Percentiles rank a stretch among this genome's conserved stretches.
Evolutionary conservation across 306 rosid genomes (phyloP).

Genomic region (Castanea mollissima): DNA sequence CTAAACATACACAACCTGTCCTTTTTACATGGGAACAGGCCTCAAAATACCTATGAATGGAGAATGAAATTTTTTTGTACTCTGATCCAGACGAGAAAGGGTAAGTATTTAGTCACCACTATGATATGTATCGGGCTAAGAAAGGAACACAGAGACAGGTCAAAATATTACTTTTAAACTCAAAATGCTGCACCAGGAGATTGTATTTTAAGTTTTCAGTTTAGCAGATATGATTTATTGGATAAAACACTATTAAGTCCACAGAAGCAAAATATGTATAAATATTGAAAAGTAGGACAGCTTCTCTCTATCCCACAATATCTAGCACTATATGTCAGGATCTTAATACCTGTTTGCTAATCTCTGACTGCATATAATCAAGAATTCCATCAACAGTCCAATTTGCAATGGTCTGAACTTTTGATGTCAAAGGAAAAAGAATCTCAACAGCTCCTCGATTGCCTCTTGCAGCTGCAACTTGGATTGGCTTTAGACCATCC

Average conservation of each 20-base stretch:
- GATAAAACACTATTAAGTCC: neutral
- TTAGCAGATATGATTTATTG: neutral
- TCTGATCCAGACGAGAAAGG: neutral
- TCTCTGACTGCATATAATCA: conserved; percentile 64
- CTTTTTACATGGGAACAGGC: neutral
- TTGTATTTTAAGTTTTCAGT: neutral
- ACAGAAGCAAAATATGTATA: neutral
- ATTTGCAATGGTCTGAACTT: conserved; percentile 50
- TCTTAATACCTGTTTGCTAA: conserved; percentile 57
- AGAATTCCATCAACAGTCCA: conserved; percentile 81
- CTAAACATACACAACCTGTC: neutral
- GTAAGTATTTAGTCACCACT: neutral
- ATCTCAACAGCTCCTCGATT: conserved; percentile 61
- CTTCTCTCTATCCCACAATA: conserved; percentile 7
- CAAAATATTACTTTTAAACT: neutral
- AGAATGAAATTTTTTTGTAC: neutral
- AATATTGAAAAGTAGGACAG: neutral
- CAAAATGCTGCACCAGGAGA: neutral
- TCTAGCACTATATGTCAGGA: conserved; percentile 1
- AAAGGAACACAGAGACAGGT: neutral
- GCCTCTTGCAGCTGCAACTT: conserved; percentile 77
- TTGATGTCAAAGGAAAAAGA: conserved; percentile 76
- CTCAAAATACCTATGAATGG: neutral
- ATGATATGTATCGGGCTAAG: neutral
- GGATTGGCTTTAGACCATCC: conserved; percentile 87